Evolutionary conservation across 495 filamentous ascomycete species (phyloP).

Genomic region (Emericellopsis terricola): DNA sequence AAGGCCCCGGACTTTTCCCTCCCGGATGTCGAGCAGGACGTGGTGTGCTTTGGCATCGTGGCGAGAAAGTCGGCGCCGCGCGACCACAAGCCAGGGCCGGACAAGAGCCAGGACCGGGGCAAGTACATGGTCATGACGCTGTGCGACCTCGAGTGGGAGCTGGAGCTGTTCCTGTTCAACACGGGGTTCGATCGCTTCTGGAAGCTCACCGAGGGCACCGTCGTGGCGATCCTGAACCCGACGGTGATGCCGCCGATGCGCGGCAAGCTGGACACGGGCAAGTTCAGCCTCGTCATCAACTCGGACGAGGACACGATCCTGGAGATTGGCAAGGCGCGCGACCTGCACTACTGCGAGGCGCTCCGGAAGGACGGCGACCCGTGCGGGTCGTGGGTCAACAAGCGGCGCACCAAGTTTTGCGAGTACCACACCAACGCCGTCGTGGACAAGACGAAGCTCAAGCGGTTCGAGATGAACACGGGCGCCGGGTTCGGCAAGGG

Average conservation of each 20-base stretch:
- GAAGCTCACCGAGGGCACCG: constrained; percentile 68
- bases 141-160: constrained; percentile 75
- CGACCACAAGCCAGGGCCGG: constrained; percentile 39
- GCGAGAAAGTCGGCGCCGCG: constrained; percentile 71
- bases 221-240: constrained; percentile 90
- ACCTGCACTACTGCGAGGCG: constrained; percentile 77
- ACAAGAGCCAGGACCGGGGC: constrained; percentile 30
- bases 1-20: constrained; percentile 72
- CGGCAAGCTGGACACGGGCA: constrained; percentile 51
- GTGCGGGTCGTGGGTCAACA: constrained; percentile 76
- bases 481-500: constrained; percentile 24
- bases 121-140: constrained; percentile 88
- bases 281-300: constrained; percentile 67
- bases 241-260: constrained; percentile 70
- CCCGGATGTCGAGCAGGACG: constrained; percentile 71
- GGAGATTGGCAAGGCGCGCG: constrained; percentile 69
- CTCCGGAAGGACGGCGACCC: constrained; percentile 66
- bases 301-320: constrained; percentile 76
- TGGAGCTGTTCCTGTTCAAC: constrained; percentile 86
- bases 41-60: constrained; percentile 73
- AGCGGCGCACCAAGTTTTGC: constrained; percentile 74
- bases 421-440: constrained; percentile 78
- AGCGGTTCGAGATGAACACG: constrained; percentile 68
- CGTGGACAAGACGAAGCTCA: constrained; percentile 47
- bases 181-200: constrained; percentile 80